Evolutionary conservation across 1,284 basidiomycete species (phyloP).

Genomic region (Ganoderma sinense): DNA sequence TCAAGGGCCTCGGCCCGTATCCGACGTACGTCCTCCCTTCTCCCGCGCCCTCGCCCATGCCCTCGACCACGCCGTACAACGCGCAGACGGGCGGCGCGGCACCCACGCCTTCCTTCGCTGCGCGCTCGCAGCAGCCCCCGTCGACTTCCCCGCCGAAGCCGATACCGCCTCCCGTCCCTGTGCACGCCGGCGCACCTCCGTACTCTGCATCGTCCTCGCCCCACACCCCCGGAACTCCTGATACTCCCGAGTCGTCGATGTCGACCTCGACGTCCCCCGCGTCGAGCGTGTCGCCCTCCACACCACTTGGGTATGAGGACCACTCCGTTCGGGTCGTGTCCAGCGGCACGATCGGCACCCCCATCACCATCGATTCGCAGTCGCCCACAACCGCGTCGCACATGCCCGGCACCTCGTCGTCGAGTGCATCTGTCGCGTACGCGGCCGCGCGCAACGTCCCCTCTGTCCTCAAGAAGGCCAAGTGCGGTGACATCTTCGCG

Average conservation of each 20-base stretch:
- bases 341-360: slow-evolving; percentile 47
- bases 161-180: slow-evolving; percentile 24
- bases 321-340: slow-evolving; percentile 54
- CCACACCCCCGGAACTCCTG: slow-evolving; percentile 47
- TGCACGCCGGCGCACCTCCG: slow-evolving; percentile 30
- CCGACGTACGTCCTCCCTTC: slow-evolving; percentile 66
- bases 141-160: slow-evolving; percentile 31
- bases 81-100: slow-evolving; percentile 37
- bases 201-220: slow-evolving; percentile 38
- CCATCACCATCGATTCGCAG: slow-evolving; percentile 34
- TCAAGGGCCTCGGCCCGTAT: slow-evolving; percentile 60
- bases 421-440: slow-evolving; percentile 32
- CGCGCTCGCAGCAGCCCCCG: slow-evolving; percentile 13
- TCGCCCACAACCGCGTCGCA: slow-evolving; percentile 29
- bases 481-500: slow-evolving; percentile 51
- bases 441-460: slow-evolving; percentile 21
- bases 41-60: slow-evolving; percentile 57
- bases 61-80: slow-evolving; percentile 50
- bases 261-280: slow-evolving; percentile 59
- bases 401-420: slow-evolving; percentile 32
- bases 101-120: slow-evolving; percentile 39
- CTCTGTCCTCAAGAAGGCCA: slow-evolving; percentile 41
- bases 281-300: slow-evolving; percentile 61
- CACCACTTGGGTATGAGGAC: slow-evolving; percentile 57
- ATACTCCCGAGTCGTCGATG: slow-evolving; percentile 56